Base-by-base conservation (phyloP, 1,284 basidiomycete species). In the Cutaneotrichosporon dermatis region DNA sequence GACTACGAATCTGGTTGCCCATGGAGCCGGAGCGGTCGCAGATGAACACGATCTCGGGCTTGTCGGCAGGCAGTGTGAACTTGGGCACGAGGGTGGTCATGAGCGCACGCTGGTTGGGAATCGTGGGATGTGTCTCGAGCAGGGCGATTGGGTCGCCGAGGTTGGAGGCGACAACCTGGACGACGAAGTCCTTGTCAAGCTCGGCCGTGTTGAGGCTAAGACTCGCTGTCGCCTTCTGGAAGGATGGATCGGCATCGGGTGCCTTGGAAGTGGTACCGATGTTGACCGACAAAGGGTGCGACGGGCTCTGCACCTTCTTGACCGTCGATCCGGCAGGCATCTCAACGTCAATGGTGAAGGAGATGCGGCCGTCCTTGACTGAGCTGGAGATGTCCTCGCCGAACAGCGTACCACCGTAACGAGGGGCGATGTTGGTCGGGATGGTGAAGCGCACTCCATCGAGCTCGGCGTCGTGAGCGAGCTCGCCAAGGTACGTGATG, bases 11-110 rank as follows among this genome's bases (percentile, higher is more conserved):
- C 25, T 62, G 42, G 9, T 46, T 46, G 8, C n/a, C 6, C 70
- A 72, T 72, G 9, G 56, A 60, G 0, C 70, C 70, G 4, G 57
- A 58, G 4, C 70, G 58, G 45, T 72, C 70, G 50, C 70, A 63
- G n/a, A 72, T 37, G 40, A 72, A 71, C 35, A 72, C 55, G 7
- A 60, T 69, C 57, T 70, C 70, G 6, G 62, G 62, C 4, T 40
- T 53, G 4, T 56, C 51, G 13, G 59, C 5, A 0, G 57, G 51
- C 4, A 61, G 57, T 1, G 33, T 5, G 40, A 64, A 64, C 43
- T 55, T 54, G 39, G 62, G 62, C 9, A 60, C 57, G 3, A 64
- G 45, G 4, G 62, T 53, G 15, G 55, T 44, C 59, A 64, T 61
- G 12, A 64, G 51, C 0, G 62, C 62, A 6, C 45, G 55, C 35